These are phyloP conservation scores for Zygoascus sp. DNA, from an alignment of 1,139 yeast species.

Conservation along the genomic window DNA sequence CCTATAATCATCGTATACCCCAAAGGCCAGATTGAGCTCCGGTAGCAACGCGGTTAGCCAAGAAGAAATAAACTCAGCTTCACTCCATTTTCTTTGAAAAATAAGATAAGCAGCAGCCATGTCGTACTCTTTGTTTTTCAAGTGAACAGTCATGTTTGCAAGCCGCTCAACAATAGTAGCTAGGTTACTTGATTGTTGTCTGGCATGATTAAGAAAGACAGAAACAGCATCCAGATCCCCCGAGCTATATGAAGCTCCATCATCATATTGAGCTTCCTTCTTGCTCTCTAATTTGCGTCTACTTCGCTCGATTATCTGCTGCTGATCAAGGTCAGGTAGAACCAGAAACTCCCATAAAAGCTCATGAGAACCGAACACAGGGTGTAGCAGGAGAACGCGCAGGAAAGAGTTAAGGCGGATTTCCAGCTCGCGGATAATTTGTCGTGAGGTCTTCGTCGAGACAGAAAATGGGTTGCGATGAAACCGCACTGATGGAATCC, in stretches of 20 bases:
- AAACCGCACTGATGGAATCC: conserved; percentile 35
- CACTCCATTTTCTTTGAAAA: conserved; percentile 20
- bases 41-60: conserved; percentile 13
- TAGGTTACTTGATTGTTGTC: conserved; percentile 21
- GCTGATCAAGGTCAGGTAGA: conserved; percentile 36
- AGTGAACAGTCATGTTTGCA: conserved; percentile 17
- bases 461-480: conserved; percentile 35
- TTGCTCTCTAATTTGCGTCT: conserved; percentile 33
- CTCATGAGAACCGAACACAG: conserved; percentile 35
- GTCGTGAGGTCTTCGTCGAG: conserved; percentile 34
- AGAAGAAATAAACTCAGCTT: conserved; percentile 18
- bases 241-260: conserved; percentile 22
- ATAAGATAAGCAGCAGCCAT: conserved; percentile 22
- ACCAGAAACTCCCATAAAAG: conserved; percentile 45
- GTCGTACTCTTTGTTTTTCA: conserved; percentile 24
- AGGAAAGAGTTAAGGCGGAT: conserved; percentile 48
- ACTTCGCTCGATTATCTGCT: conserved; percentile 34
- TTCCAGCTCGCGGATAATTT: conserved; percentile 46
- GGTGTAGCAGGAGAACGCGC: conserved; percentile 38
- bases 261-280: conserved; percentile 33
- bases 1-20: conserved; percentile 14
- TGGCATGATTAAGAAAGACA: conserved; percentile 28
- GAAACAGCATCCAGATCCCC: conserved; percentile 26
- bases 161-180: conserved; percentile 18
- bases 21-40: conserved; percentile 16